Evolutionary conservation across 1,139 yeast species (phyloP).

Genomic region (Sugiyamaella novakii): DNA sequence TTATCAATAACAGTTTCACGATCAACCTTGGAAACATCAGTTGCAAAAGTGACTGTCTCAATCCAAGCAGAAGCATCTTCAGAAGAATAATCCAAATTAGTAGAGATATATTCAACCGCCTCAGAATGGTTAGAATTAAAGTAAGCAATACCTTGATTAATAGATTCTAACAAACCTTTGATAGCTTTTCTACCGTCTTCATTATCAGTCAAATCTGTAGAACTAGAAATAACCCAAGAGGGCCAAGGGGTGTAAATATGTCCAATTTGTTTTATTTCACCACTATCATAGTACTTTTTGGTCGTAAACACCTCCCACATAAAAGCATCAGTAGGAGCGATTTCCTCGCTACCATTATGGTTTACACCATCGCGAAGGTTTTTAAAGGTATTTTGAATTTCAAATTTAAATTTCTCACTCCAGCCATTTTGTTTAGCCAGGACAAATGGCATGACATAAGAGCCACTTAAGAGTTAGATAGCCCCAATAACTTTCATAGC

Average conservation of each 20-base stretch:
- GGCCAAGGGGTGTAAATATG: conserved; percentile 97
- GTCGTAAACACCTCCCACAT: conserved; percentile 97
- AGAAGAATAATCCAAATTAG: conserved; percentile 70
- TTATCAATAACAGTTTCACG: conserved; percentile 55
- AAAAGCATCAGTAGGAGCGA: conserved; percentile 68
- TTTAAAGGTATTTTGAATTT: conserved; percentile 66
- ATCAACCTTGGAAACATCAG: conserved; percentile 54
- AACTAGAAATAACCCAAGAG: conserved; percentile 78
- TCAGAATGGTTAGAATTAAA: conserved; percentile 63
- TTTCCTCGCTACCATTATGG: conserved; percentile 45
- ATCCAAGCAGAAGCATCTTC: conserved; percentile 83
- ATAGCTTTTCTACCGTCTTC: conserved; percentile 40
- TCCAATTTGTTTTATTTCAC: conserved; percentile 80
- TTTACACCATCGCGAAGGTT: conserved; percentile 82
- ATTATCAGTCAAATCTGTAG: conserved; percentile 42
- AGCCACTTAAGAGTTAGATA: conserved; percentile 55
- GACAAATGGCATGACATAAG: conserved; percentile 88
- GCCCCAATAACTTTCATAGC: no score
- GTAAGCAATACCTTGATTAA: conserved; percentile 68
- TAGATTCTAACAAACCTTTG: conserved; percentile 51
- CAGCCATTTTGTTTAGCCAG: conserved; percentile 61
- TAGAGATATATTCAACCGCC: conserved; percentile 64
- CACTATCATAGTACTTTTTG: conserved; percentile 75
- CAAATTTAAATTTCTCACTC: conserved; percentile 49
- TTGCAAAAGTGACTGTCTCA: conserved; percentile 67